phyloP scores from a whole-genome alignment of 495 filamentous ascomycete species.

The Staphylotrichum longicolle region DNA sequence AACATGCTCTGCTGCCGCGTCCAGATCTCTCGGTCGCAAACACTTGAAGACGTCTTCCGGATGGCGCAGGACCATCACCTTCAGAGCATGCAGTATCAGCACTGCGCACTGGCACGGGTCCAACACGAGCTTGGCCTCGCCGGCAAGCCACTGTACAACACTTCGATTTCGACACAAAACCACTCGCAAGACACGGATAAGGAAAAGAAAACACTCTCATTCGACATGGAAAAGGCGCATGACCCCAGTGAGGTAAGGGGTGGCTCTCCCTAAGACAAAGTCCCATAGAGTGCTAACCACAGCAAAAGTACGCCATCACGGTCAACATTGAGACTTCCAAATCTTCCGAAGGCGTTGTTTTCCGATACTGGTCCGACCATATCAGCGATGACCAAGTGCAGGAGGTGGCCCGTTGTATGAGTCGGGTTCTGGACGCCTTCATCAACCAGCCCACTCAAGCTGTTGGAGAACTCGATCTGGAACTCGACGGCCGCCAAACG shows the following conservation, averaged over 20 bases:
- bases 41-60: conserved; percentile 43
- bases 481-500: background rate
- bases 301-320: conserved; percentile 49
- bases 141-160: conserved; percentile 56
- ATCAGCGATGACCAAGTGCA: conserved; percentile 41
- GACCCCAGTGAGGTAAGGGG: conserved; percentile 31
- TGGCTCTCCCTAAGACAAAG: background rate
- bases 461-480: conserved; percentile 19
- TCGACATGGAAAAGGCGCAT: conserved; percentile 29
- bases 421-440: conserved; percentile 46
- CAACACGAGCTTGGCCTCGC: conserved; percentile 55
- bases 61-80: conserved; percentile 52
- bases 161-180: conserved; percentile 48
- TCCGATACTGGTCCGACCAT: conserved; percentile 59
- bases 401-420: conserved; percentile 49
- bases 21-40: conserved; percentile 23
- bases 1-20: conserved; percentile 59
- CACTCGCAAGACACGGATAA: conserved; percentile 7
- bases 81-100: conserved; percentile 49
- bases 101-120: conserved; percentile 53
- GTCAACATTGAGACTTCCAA: conserved; percentile 56
- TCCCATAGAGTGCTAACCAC: background rate
- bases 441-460: conserved; percentile 23
- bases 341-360: conserved; percentile 45
- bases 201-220: conserved; percentile 9